phyloP scores from a whole-genome alignment of 2,329 filamentous ascomycete species.

The Colletotrichum salicis region DNA sequence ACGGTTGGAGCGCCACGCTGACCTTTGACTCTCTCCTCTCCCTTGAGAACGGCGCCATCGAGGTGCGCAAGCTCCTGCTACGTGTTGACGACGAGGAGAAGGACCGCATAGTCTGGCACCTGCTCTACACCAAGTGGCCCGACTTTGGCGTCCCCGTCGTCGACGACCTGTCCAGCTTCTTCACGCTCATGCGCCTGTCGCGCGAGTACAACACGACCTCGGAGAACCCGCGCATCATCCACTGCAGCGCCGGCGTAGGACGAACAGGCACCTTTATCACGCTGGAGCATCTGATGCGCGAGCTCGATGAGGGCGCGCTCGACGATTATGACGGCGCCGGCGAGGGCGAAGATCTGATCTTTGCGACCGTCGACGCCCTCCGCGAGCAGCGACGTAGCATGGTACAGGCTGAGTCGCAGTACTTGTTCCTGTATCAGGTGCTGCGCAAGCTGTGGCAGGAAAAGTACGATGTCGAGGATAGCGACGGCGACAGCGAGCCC shows the following conservation, averaged over 20 bases:
- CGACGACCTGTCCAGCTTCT: conserved; percentile 73
- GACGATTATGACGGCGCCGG: conserved; percentile 54
- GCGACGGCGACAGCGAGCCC: conserved; percentile 53
- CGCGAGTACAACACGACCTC: conserved; percentile 62
- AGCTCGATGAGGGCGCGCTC: conserved; percentile 80
- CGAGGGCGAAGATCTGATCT: conserved; percentile 71
- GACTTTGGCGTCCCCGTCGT: conserved; percentile 86
- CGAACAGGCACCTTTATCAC: conserved; percentile 96
- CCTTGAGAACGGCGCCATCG: conserved; percentile 67
- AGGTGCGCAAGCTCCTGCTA: conserved; percentile 79
- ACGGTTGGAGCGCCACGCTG: conserved; percentile 76
- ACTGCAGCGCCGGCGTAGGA: conserved; percentile 93
- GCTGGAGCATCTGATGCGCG: conserved; percentile 88
- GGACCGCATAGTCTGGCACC: conserved; percentile 74
- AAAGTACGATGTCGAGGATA: conserved; percentile 60
- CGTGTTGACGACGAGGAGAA: conserved; percentile 58
- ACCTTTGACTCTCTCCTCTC: conserved; percentile 72
- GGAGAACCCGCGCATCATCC: conserved; percentile 77
- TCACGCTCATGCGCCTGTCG: conserved; percentile 76
- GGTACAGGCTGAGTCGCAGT: conserved; percentile 91
- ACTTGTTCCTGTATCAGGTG: conserved; percentile 88
- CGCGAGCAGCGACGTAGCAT: conserved; percentile 92
- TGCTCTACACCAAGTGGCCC: conserved; percentile 88
- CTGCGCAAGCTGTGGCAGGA: conserved; percentile 79
- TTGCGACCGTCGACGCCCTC: conserved; percentile 80